Conservation (phyloP, 192 early-diverging fungal species). For the Backusella luteola region DNA sequence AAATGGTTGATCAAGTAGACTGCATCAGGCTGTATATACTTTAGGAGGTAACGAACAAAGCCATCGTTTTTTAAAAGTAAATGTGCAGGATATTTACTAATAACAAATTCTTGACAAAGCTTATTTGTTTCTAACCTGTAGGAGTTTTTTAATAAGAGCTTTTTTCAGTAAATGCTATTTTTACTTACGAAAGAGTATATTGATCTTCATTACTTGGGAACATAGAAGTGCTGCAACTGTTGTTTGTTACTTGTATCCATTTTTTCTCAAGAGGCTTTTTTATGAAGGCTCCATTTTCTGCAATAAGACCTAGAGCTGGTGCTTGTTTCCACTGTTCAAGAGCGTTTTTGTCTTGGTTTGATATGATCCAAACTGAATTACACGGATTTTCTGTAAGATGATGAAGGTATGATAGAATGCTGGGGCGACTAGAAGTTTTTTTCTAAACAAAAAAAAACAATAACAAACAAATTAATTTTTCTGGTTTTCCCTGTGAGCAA, state of each 20-base stretch:
- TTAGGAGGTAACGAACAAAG: neutral
- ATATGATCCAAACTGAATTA: constrained; percentile 7
- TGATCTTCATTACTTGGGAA: neutral
- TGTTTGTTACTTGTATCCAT: neutral
- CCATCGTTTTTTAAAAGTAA: neutral
- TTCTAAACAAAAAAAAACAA: neutral
- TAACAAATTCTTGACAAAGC: neutral
- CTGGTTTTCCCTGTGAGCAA: neutral
- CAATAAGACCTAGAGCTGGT: neutral
- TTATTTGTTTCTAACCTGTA: neutral
- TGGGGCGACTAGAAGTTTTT: neutral
- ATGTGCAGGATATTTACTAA: neutral
- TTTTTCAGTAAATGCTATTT: neutral
- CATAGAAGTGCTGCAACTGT: neutral
- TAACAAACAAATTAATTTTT: neutral
- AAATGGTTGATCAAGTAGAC: neutral
- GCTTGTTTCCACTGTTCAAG: neutral
- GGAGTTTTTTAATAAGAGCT: neutral
- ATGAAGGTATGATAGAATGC: neutral
- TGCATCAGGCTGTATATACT: neutral
- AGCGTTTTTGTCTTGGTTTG: neutral
- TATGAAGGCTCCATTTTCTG: neutral
- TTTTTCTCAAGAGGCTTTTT: neutral
- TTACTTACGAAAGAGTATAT: neutral
- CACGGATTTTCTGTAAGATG: neutral